These are phyloP conservation scores for Euphorbia corollata DNA, from an alignment of 441 rosid species.

Conservation along the genomic window DNA sequence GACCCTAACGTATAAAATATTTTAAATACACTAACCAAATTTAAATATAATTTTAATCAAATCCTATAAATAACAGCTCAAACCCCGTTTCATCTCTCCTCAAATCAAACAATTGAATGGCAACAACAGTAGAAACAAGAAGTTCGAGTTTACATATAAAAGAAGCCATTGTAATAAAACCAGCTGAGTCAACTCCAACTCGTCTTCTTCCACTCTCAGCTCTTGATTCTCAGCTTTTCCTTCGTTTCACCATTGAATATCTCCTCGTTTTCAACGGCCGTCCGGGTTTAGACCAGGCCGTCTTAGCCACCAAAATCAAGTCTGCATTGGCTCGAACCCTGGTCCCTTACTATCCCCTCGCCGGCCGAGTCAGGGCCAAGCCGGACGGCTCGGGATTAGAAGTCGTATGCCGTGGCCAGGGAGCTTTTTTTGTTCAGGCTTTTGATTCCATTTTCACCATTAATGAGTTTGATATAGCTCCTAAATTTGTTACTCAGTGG, in stretches of 20 bases:
- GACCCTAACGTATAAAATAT: too few relatives aligned
- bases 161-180: constrained; percentile 45
- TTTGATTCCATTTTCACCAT: constrained; percentile 27
- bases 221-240: constrained; percentile 78
- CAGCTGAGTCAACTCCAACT: constrained; percentile 53
- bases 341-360: constrained; percentile 66
- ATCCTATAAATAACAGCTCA: constrained; percentile 18
- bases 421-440: constrained; percentile 57
- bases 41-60: not conserved
- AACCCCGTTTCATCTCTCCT: constrained; percentile 4
- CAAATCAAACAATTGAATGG: constrained; percentile 31
- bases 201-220: constrained; percentile 55
- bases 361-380: constrained; percentile 59
- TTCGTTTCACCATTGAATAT: constrained; percentile 73
- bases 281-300: constrained; percentile 28
- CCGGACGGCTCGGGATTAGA: constrained; percentile 40
- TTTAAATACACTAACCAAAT: too few relatives aligned
- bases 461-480: constrained; percentile 48
- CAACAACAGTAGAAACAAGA: not conserved
- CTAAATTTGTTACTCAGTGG: constrained; percentile 55
- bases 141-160: constrained; percentile 31
- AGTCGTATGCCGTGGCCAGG: constrained; percentile 53
- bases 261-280: constrained; percentile 43
- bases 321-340: constrained; percentile 45
- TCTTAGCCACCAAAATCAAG: constrained; percentile 37